phyloP scores from a whole-genome alignment of 2,329 filamentous ascomycete species.

The Penicillium aurantiogriseum region DNA sequence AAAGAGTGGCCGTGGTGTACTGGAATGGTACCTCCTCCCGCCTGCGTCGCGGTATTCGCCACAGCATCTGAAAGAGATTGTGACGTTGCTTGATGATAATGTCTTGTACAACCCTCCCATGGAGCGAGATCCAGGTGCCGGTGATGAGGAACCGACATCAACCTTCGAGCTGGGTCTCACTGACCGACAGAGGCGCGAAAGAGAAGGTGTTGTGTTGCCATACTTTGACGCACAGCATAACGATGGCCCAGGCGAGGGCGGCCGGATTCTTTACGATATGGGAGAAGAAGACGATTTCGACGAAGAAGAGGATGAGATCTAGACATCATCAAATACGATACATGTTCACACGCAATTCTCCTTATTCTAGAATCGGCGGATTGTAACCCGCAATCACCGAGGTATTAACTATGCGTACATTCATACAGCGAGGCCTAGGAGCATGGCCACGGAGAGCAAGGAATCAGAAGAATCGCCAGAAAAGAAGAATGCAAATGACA shows the following conservation, averaged over 20 bases:
- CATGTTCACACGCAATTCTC: conserved; percentile 6
- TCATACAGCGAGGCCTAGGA: conserved; percentile 28
- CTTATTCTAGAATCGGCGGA: conserved; percentile 19
- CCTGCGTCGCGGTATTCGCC: conserved; percentile 45
- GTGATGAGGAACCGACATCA: conserved; percentile 61
- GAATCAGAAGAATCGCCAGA: conserved; percentile 83
- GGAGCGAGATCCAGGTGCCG: conserved; percentile 41
- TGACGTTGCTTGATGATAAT: conserved; percentile 72
- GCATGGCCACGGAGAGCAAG: conserved; percentile 8
- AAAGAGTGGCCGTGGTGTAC: conserved; percentile 74
- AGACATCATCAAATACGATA: conserved; percentile 15
- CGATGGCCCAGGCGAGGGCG: conserved; percentile 72
- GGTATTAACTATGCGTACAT: conserved; percentile 40
- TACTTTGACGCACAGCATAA: conserved; percentile 94
- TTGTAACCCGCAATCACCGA: conserved; percentile 35
- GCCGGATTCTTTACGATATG: conserved; percentile 95
- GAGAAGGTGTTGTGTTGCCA: conserved; percentile 86
- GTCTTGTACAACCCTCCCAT: conserved; percentile 60
- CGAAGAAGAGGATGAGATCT: conserved; percentile 92
- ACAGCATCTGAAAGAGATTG: conserved; percentile 51
- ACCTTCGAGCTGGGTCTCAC: conserved; percentile 87
- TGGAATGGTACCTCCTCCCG: conserved; percentile 65
- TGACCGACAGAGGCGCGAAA: conserved; percentile 81
- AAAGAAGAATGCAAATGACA: conserved; percentile 81
- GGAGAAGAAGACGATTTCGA: conserved; percentile 95